Conservation (phyloP, 139 green algal genomes). For the Micractinium sp. region DNA sequence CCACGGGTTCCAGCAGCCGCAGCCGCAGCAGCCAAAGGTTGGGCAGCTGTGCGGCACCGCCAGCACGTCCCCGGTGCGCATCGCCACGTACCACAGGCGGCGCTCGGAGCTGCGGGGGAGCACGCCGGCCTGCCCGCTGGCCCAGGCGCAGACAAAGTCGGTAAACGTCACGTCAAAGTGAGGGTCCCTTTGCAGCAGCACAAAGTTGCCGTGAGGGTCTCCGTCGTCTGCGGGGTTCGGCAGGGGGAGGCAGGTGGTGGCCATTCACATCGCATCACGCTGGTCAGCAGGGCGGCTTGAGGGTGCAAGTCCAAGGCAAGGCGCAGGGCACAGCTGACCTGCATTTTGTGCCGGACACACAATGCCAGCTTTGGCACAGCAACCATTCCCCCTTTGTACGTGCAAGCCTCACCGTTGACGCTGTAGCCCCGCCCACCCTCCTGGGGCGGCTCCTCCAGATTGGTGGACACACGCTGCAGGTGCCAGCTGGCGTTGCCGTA, state of each 20-base stretch:
- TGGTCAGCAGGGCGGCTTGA: too few species aligned
- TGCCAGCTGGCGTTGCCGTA: neutral
- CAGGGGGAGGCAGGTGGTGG: neutral
- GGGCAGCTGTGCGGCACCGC: neutral
- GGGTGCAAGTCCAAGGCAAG: too few species aligned
- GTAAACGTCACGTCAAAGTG: too few species aligned
- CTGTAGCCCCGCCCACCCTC: too few species aligned
- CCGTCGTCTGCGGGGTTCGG: neutral
- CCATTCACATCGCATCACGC: neutral
- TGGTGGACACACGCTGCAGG: neutral
- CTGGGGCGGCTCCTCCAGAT: too few species aligned
- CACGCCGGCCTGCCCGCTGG: neutral
- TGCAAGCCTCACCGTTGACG: too few species aligned
- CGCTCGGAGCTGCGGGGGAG: neutral
- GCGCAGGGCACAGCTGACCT: too few species aligned
- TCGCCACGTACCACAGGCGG: neutral
- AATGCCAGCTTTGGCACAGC: too few species aligned
- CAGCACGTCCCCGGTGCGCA: neutral
- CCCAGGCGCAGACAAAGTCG: neutral
- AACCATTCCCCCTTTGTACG: too few species aligned
- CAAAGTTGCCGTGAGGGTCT: too few species aligned
- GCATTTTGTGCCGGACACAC: too few species aligned
- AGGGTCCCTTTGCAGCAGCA: neutral
- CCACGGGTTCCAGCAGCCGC: slow-evolving; percentile 8
- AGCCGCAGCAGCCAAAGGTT: neutral